Percentiles rank a stretch among this genome's conserved stretches.
These are phyloP conservation scores for Lactarius hengduanensis DNA, from an alignment of 768 basidiomycete species.

Conservation along the genomic window DNA sequence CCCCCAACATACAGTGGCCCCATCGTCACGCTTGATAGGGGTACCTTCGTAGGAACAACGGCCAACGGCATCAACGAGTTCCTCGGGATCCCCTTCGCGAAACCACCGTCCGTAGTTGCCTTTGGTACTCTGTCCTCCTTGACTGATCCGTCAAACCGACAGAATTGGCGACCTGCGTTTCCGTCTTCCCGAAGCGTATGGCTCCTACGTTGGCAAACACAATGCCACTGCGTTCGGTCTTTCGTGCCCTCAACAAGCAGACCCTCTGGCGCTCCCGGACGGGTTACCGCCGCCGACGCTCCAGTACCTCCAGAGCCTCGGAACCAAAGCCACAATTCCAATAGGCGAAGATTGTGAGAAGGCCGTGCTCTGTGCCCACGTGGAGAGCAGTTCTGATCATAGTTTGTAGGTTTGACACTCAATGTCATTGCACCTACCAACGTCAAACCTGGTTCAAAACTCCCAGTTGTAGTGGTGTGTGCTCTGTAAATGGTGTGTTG, in stretches of 20 bases:
- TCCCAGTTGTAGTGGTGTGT: slow-evolving; percentile 32
- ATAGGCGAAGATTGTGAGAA: slow-evolving; percentile 29
- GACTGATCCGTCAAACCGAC: not conserved
- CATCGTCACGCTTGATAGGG: slow-evolving; percentile 34
- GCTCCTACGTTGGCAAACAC: slow-evolving; percentile 25
- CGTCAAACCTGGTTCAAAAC: slow-evolving; percentile 8
- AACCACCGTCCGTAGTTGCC: slow-evolving; percentile 37
- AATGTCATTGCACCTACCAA: slow-evolving; percentile 29
- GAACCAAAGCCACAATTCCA: not conserved
- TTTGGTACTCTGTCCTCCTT: not conserved
- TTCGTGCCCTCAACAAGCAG: slow-evolving; percentile 31
- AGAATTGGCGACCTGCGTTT: slow-evolving; percentile 41
- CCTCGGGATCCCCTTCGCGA: slow-evolving; percentile 44
- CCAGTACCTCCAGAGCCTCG: slow-evolving; percentile 1
- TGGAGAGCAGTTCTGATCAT: not conserved
- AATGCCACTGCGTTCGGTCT: slow-evolving; percentile 27
- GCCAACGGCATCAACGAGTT: slow-evolving; percentile 34
- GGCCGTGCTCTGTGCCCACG: not conserved
- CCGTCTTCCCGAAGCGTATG: slow-evolving; percentile 32
- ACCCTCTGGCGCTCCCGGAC: not conserved
- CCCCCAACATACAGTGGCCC: not conserved
- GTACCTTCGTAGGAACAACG: slow-evolving; percentile 33
- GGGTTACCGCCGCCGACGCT: slow-evolving; percentile 1
- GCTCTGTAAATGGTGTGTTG: not conserved
- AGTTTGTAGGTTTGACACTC: slow-evolving; percentile 28